Conservation (phyloP, 2,329 filamentous ascomycete species). For the Plenodomus biglobosus region DNA sequence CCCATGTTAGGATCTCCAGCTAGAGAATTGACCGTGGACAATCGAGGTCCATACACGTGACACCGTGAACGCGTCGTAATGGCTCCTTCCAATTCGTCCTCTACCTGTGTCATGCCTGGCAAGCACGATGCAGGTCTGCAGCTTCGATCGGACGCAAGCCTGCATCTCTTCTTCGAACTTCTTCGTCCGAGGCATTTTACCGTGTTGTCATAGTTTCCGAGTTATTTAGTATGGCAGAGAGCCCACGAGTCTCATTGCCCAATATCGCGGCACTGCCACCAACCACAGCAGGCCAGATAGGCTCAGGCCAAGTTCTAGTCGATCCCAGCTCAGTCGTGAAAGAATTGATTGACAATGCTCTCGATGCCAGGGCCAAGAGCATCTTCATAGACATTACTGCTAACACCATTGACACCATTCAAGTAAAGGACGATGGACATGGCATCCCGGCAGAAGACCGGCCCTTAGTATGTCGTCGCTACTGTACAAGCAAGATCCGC, state of each 20-base stretch:
- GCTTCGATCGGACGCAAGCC: neutral
- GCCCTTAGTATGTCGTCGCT: constrained; percentile 61
- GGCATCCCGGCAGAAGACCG: constrained; percentile 68
- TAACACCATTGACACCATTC: constrained; percentile 69
- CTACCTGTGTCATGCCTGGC: constrained; percentile 8
- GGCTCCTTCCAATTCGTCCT: constrained; percentile 13
- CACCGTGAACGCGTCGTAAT: constrained; percentile 13
- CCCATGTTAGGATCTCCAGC: neutral
- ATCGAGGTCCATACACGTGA: constrained; percentile 14
- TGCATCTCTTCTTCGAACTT: neutral
- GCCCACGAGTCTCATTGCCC: constrained; percentile 4
- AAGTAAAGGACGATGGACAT: constrained; percentile 67
- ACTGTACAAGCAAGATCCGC: constrained; percentile 73
- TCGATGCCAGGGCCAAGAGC: constrained; percentile 69
- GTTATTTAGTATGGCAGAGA: constrained; percentile 14
- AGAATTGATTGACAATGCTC: constrained; percentile 75
- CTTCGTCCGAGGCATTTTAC: neutral
- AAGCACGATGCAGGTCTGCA: constrained; percentile 22
- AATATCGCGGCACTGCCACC: constrained; percentile 48
- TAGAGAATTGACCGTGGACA: neutral
- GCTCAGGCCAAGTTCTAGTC: constrained; percentile 62
- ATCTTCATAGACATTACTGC: constrained; percentile 65
- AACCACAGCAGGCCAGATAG: constrained; percentile 56
- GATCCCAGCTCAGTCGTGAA: constrained; percentile 67
- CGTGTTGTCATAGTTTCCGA: neutral